Evolutionary conservation across 2,329 filamentous ascomycete species (phyloP), one percentile per base, ranked within the genome.

Genomic region (Xylaria sp.): DNA sequence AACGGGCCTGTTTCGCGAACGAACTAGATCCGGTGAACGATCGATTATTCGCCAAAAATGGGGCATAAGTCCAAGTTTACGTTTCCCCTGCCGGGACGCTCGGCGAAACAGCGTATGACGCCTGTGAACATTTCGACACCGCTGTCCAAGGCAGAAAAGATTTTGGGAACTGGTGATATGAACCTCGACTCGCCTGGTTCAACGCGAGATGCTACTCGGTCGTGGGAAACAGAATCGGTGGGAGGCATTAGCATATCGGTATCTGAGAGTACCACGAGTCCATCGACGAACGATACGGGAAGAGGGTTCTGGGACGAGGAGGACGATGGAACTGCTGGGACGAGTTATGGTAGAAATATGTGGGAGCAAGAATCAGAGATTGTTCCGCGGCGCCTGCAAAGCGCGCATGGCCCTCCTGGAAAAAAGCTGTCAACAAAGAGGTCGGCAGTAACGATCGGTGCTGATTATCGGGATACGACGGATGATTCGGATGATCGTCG

Each of bases 81-180:
- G 38, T 81, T 82, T 47, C 73, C 78, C 24, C 66, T 81, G 16
- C 74, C 78, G 48, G 74, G 78, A 48, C 76, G 78, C 56, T 76
- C 70, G 53, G 65, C 72, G 53, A 82, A 78, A 65, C 70, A 71
- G 34, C 45, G 64, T 37, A 56, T 70, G 8, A 66, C 62, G 34
- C 63, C 63, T 21, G 64, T 63, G 24, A 64, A 63, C 16, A 62
- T 69, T 7, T 65, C 70, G n/a, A 69, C 71, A 34, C 72, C 75
- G 2, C 70, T 78, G 61, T 79, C 76, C 53, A 83, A 83, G 63
- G 79, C 77, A 1, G 78, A 81, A 60, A 78, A 76, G 61, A 73
- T 82, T 16, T 66, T 83, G 38, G 80, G 79, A 20, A 74, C 75
- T 4, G 71, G 74, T 21, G 74, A 75, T 5, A 70, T 79, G 62